Conservation (phyloP, 2,329 filamentous ascomycete species). For the Curvularia eragrostidis region DNA sequence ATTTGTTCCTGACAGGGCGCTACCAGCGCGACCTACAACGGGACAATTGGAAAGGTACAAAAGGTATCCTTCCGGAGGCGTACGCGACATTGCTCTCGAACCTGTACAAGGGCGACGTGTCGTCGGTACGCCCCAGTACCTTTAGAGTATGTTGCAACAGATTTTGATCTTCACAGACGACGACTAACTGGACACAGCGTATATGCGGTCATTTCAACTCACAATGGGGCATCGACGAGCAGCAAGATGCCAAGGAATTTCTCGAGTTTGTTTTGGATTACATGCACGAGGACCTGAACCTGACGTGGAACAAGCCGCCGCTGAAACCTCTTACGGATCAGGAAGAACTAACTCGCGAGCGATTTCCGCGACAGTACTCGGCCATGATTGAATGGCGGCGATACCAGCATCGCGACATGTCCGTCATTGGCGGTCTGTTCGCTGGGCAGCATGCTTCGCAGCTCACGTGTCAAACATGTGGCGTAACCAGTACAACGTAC, state of each 20-base stretch:
- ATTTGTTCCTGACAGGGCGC: constrained; percentile 69
- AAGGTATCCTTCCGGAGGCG: constrained; percentile 67
- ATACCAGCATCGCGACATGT: constrained; percentile 72
- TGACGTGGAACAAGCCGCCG: constrained; percentile 65
- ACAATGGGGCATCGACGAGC: constrained; percentile 74
- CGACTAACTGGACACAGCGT: constrained; percentile 45
- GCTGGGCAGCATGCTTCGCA: constrained; percentile 72
- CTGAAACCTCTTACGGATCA: constrained; percentile 64
- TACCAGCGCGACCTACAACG: constrained; percentile 66
- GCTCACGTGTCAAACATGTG: constrained; percentile 67
- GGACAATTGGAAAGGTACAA: constrained; percentile 69
- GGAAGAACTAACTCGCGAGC: constrained; percentile 67
- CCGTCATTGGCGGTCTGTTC: constrained; percentile 81
- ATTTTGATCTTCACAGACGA: background rate
- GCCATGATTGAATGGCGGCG: constrained; percentile 76
- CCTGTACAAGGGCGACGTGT: constrained; percentile 66
- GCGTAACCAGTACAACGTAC: constrained; percentile 69
- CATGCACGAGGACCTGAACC: constrained; percentile 86
- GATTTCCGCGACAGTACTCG: constrained; percentile 67
- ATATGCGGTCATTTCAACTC: constrained; percentile 70
- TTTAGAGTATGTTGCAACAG: constrained; percentile 48
- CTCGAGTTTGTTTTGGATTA: constrained; percentile 81
- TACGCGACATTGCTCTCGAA: constrained; percentile 67
- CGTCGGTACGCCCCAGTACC: constrained; percentile 54
- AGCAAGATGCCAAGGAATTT: constrained; percentile 94